phyloP scores from a whole-genome alignment of 345 rosid species.

The Physaria fendleri region DNA sequence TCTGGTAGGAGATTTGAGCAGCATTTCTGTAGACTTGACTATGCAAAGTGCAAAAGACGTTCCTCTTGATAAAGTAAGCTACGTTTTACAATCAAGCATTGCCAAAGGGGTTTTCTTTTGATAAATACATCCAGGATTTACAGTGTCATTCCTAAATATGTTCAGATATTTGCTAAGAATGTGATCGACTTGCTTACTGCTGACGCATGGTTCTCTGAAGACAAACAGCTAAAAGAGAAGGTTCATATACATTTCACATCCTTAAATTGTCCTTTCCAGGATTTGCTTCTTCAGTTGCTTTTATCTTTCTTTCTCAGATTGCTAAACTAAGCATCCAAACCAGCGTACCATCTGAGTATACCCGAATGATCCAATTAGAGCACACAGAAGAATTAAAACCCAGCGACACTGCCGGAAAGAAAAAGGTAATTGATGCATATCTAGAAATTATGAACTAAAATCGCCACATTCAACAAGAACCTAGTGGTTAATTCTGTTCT shows the following conservation, averaged over 20 bases:
- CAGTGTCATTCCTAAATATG: background rate
- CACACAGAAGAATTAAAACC: constrained; percentile 36
- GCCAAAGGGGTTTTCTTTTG: background rate
- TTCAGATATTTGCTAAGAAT: constrained; percentile 62
- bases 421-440: constrained; percentile 37
- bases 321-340: constrained; percentile 55
- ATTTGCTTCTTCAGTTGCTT: constrained; percentile 7
- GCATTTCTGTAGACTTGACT: constrained; percentile 46
- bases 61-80: constrained; percentile 54
- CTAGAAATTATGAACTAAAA: background rate
- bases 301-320: constrained; percentile 37
- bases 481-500: background rate
- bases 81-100: constrained; percentile 1
- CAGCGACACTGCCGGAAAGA: constrained; percentile 26
- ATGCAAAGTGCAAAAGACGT: constrained; percentile 45
- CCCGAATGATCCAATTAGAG: constrained; percentile 56
- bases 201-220: constrained; percentile 78
- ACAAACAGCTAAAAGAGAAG: constrained; percentile 66
- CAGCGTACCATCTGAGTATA: constrained; percentile 62
- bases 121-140: background rate
- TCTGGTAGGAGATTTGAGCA: constrained; percentile 50
- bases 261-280: background rate
- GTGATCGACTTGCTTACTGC: constrained; percentile 75
- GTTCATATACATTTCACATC: constrained; percentile 31
- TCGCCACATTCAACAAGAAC: no score